A percentile compares a stretch with the other conserved stretches of the same genome.
Conservation (phyloP, 2,329 filamentous ascomycete genomes). For the Aspergillus brunneoviolaceus region DNA sequence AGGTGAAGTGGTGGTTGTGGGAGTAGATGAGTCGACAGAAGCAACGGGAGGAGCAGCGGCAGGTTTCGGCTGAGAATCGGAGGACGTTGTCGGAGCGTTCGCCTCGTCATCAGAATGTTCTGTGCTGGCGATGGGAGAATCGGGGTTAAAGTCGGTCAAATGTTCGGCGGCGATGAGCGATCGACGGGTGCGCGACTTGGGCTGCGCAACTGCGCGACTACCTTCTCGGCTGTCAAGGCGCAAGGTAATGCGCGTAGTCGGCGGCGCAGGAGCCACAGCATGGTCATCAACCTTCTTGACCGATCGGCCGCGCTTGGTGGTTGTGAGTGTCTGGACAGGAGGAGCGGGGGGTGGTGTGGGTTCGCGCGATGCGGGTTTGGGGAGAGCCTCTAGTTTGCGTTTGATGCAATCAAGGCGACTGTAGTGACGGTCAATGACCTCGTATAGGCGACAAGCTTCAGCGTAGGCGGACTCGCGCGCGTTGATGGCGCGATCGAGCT, state of each 20-base stretch:
- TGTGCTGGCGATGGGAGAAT: constrained; percentile 48
- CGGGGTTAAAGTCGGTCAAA: constrained; percentile 41
- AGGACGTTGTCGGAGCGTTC: constrained; percentile 27
- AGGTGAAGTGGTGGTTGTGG: constrained; percentile 22
- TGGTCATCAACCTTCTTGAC: constrained; percentile 40
- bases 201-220: constrained; percentile 22
- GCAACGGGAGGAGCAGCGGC: constrained; percentile 16
- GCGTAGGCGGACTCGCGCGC: constrained; percentile 57
- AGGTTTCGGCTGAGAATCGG: constrained; percentile 19
- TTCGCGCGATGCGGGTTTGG: constrained; percentile 60
- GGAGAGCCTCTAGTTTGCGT: constrained; percentile 61
- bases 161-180: constrained; percentile 37
- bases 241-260: constrained; percentile 44
- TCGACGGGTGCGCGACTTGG: constrained; percentile 39
- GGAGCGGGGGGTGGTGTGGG: constrained; percentile 54
- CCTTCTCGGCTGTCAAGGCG: constrained; percentile 35
- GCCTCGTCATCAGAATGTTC: constrained; percentile 47
- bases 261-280: constrained; percentile 15
- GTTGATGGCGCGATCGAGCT: constrained; percentile 55
- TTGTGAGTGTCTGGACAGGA: constrained; percentile 27
- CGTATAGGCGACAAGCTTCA: constrained; percentile 57
- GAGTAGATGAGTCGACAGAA: constrained; percentile 7
- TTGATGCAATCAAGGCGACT: constrained; percentile 60
- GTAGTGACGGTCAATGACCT: constrained; percentile 58
- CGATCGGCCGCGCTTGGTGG: constrained; percentile 40